Conservation (phyloP, 768 basidiomycete species). For the Boletus tylopilopsis region DNA sequence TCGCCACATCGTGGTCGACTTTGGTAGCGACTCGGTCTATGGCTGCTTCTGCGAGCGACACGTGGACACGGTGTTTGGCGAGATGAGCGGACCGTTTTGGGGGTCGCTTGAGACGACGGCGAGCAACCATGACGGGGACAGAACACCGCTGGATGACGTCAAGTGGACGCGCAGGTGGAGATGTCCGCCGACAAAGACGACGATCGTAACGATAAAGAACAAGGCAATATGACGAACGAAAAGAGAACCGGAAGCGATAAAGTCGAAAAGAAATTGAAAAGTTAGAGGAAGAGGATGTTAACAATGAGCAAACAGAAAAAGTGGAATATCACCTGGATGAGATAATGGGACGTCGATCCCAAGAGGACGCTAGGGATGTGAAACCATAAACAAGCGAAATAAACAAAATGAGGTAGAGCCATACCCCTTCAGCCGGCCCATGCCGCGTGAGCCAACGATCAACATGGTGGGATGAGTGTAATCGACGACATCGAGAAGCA, state of each 20-base stretch:
- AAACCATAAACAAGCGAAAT: background rate
- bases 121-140: slow-evolving; percentile 95
- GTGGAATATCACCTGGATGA: slow-evolving; percentile 59
- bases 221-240: background rate
- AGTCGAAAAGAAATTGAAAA: background rate
- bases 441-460: slow-evolving; percentile 92
- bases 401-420: slow-evolving; percentile 16
- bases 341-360: slow-evolving; percentile 93
- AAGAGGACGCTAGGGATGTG: slow-evolving; percentile 68
- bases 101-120: slow-evolving; percentile 85
- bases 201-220: background rate
- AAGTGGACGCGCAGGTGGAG: background rate
- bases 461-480: slow-evolving; percentile 85
- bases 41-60: slow-evolving; percentile 79
- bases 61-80: slow-evolving; percentile 74
- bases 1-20: slow-evolving; percentile 82
- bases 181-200: background rate
- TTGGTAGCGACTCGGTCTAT: slow-evolving; percentile 85
- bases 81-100: slow-evolving; percentile 78
- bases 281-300: slow-evolving; percentile 1
- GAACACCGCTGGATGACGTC: slow-evolving; percentile 68
- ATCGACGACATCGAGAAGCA: slow-evolving; percentile 90
- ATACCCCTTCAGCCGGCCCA: slow-evolving; percentile 85
- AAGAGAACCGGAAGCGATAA: background rate
- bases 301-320: background rate